These are phyloP conservation scores for Pseudocercospora musae DNA, from an alignment of 2,329 filamentous ascomycete species.

Conservation along the genomic window DNA sequence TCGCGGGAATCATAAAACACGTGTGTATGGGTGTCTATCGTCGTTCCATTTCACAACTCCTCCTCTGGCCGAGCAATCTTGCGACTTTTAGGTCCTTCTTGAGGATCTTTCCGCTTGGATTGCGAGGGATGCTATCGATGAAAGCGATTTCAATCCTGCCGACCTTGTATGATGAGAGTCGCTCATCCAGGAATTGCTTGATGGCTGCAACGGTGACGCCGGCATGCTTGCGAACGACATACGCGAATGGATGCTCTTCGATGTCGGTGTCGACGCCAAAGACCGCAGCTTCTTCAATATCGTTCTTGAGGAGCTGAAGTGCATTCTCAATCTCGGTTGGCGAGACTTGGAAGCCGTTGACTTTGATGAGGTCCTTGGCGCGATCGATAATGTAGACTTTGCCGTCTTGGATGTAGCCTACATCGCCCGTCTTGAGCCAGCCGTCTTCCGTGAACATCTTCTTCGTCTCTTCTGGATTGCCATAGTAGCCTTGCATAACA, in stretches of 20 bases:
- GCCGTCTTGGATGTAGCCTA: constrained; percentile 32
- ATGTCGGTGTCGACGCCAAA: constrained; percentile 20
- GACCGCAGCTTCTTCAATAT: constrained; percentile 31
- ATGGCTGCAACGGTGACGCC: constrained; percentile 26
- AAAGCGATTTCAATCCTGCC: constrained; percentile 23
- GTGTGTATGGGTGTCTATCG: neutral
- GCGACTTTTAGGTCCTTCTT: constrained; percentile 22
- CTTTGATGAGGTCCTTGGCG: constrained; percentile 38
- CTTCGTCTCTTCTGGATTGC: constrained; percentile 30
- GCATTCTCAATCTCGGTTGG: constrained; percentile 35
- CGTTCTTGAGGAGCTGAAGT: constrained; percentile 23
- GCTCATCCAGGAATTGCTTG: constrained; percentile 30
- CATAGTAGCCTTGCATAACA: constrained; percentile 42
- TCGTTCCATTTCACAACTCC: neutral
- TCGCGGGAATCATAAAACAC: neutral
- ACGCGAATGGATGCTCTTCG: constrained; percentile 25
- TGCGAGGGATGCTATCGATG: constrained; percentile 33
- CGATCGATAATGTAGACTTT: constrained; percentile 36
- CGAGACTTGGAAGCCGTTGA: constrained; percentile 36
- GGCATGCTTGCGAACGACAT: constrained; percentile 18
- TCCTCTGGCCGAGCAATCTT: constrained; percentile 8
- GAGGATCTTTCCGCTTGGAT: constrained; percentile 33
- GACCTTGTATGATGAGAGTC: constrained; percentile 40
- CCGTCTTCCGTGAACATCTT: constrained; percentile 46
- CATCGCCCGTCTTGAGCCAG: constrained; percentile 88